Conservation (phyloP, 306 rosid species). For the Urtica urens region DNA sequence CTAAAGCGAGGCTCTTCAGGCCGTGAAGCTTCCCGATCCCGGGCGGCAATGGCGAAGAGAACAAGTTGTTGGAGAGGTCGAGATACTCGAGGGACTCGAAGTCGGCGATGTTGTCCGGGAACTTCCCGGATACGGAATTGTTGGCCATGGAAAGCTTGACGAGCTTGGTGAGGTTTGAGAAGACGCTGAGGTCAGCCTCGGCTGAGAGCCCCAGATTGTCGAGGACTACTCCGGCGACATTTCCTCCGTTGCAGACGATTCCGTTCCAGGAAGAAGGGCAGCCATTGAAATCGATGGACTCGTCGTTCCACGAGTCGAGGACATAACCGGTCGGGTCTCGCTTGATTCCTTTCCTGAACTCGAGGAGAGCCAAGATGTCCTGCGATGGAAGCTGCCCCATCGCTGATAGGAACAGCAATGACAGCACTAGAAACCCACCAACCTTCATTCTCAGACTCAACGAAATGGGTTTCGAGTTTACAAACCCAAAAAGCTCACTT, state of each 20-base stretch:
- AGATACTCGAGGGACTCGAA: conserved; percentile 64
- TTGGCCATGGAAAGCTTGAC: conserved; percentile 68
- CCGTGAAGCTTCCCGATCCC: conserved; percentile 52
- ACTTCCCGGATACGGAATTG: conserved; percentile 61
- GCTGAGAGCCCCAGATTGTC: conserved; percentile 77
- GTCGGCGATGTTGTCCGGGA: conserved; percentile 53
- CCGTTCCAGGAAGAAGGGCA: conserved; percentile 99
- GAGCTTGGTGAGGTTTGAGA: conserved; percentile 74
- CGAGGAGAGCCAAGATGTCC: conserved; percentile 81
- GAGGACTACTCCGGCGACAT: conserved; percentile 89
- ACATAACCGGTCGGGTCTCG: conserved; percentile 93
- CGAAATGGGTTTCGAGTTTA: conserved; percentile 9
- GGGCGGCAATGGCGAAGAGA: conserved; percentile 48
- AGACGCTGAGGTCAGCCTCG: conserved; percentile 58
- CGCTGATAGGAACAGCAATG: conserved; percentile 44
- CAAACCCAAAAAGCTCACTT: conserved; percentile 4
- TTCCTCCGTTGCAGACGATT: conserved; percentile 75
- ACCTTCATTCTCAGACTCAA: conserved; percentile 44
- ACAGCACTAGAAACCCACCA: conserved; percentile 44
- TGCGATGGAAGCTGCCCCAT: conserved; percentile 94
- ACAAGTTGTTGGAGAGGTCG: conserved; percentile 72
- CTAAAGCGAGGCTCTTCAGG: conserved; percentile 62
- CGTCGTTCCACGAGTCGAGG: conserved; percentile 88
- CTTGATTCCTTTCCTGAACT: conserved; percentile 83
- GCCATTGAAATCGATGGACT: conserved; percentile 91